Percentiles rank a stretch among this genome's conserved stretches.
Conservation (phyloP, 176 grass and related monocot genomes). For the Pontederia paniculata region DNA sequence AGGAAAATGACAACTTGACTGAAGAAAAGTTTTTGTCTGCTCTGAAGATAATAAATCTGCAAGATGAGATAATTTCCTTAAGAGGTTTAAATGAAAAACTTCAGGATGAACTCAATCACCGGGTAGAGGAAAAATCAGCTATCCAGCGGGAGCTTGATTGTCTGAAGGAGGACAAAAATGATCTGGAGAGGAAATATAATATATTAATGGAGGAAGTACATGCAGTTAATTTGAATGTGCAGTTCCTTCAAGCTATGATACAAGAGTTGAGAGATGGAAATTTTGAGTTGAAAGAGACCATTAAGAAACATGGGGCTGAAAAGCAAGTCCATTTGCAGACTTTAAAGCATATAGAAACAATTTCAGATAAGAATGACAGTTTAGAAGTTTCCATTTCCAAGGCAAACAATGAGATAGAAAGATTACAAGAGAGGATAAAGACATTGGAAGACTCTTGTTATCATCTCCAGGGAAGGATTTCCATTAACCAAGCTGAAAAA, state of each 20-base stretch:
- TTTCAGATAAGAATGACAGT: slow-evolving; percentile 53
- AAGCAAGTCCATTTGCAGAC: slow-evolving; percentile 53
- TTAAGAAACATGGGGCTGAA: slow-evolving; percentile 38
- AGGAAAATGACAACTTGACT: slow-evolving; percentile 23
- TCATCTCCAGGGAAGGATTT: slow-evolving; percentile 44
- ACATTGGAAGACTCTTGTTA: slow-evolving; percentile 60
- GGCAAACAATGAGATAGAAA: slow-evolving; percentile 50
- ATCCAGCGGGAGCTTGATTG: slow-evolving; percentile 53
- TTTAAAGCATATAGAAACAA: slow-evolving; percentile 53
- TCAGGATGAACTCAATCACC: slow-evolving; percentile 49
- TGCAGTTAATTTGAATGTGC: slow-evolving; percentile 56
- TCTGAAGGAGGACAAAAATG: slow-evolving; percentile 46
- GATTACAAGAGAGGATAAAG: slow-evolving; percentile 34
- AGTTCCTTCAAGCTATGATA: slow-evolving; percentile 56
- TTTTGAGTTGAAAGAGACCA: slow-evolving; percentile 64
- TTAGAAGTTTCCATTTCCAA: slow-evolving; percentile 49
- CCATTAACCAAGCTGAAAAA: slow-evolving; percentile 42
- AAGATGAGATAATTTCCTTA: slow-evolving; percentile 81
- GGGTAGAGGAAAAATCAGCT: slow-evolving; percentile 49
- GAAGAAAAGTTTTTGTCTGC: slow-evolving; percentile 48
- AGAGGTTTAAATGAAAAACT: slow-evolving; percentile 53
- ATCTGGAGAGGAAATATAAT: slow-evolving; percentile 25
- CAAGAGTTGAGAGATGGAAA: slow-evolving; percentile 65
- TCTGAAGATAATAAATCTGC: slow-evolving; percentile 49
- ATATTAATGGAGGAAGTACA: slow-evolving; percentile 63